Evolutionary conservation across 106 monocot species (phyloP), one percentile per base, ranked within the genome.

Genomic region (Cymbidium sinense): DNA sequence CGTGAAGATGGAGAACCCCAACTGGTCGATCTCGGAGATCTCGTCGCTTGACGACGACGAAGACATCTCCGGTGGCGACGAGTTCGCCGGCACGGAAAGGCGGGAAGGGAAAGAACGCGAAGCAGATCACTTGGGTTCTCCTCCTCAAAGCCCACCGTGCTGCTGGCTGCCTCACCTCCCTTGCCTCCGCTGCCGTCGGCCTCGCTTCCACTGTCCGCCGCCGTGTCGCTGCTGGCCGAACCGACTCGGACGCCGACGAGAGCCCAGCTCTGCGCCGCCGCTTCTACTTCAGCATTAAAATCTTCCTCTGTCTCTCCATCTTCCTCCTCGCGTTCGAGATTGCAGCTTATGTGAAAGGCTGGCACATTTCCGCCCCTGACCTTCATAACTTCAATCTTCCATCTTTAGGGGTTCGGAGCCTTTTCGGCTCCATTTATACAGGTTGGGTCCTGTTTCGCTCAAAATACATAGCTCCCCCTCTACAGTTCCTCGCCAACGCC

Each of bases 401-500:
- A 54, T 34, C 87, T 17, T 81, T 89, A 5, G 81, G 73, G 4
- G 74, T 95, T 11, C 83, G 67, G 9, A 82, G 80, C 28, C 27
- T 84, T 39, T 86, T 91, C 79, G 81, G 84, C 36, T 82, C 86
- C 75, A 37, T 88, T 21, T 98, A 94, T 82, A 44, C 86, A 7
- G 25, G 44, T 21, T 96, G 96, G 96, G 58, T 94, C 10, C 43
- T 31, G 69, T 51, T 94, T 67, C 82, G 96, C 64, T 76, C 74
- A n/a, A 81, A 82, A 7, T 98, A 92, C 85, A 41, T 98, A 5
- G 94, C 96, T 5, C 94, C 96, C 11, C 81, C 70, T 44, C 88
- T 98, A 41, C 96, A 98, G 81, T 91, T 94, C 73, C 79, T 98
- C 13, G 81, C 96, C 79, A 79, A 94, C 72, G 84, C 82, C 43